Evolutionary conservation across 371 early-diverging fungal genomes (phyloP).

Genomic region (Mucor ambiguus): DNA sequence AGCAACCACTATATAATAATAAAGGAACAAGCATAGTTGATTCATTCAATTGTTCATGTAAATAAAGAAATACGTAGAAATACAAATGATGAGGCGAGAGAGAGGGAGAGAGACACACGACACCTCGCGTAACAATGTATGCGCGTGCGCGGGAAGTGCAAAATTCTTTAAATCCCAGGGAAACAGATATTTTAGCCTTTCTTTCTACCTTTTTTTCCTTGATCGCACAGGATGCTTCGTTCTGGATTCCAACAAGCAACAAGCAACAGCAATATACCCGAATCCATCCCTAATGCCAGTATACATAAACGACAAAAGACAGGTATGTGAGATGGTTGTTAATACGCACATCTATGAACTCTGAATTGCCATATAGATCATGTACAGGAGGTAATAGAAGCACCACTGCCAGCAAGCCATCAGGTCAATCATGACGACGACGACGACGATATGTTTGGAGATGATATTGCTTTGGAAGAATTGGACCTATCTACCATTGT

Average conservation of each 20-base stretch:
- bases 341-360: not conserved
- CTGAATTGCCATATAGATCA: not conserved
- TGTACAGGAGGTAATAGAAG: not conserved
- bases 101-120: not conserved
- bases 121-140: not conserved
- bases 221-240: not conserved
- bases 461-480: constrained; percentile 41
- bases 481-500: constrained; percentile 18
- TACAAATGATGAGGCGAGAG: too few relatives aligned
- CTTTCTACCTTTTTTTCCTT: not conserved
- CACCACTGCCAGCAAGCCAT: not conserved
- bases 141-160: not conserved
- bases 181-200: not conserved
- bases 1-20: not conserved
- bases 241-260: not conserved
- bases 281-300: not conserved
- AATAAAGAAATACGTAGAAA: not conserved
- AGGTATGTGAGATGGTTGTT: not conserved
- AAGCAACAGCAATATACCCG: not conserved
- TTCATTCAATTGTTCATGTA: not conserved
- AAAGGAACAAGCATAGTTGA: not conserved
- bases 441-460: constrained; percentile 47
- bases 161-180: constrained; percentile 1
- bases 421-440: constrained; percentile 7
- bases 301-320: constrained; percentile 9